Evolutionary conservation across 1,284 basidiomycete species (phyloP).

Genomic region (Boletus smithii): DNA sequence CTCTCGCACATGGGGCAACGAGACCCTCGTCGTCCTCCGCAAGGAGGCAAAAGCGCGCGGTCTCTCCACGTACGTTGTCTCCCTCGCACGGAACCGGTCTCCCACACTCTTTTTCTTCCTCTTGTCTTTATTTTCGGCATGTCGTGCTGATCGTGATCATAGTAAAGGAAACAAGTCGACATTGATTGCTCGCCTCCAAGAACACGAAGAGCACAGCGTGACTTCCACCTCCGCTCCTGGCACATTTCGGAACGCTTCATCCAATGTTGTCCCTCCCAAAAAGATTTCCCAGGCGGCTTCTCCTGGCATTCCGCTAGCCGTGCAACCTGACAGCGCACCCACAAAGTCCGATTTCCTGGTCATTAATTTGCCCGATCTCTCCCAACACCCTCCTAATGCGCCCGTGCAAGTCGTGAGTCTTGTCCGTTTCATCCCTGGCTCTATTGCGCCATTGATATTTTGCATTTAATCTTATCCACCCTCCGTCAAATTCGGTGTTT

Average conservation of each 20-base stretch:
- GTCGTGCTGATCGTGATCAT: constrained; percentile 10
- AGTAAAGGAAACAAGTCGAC: constrained; percentile 61
- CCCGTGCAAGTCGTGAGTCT: constrained; percentile 60
- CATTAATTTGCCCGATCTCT: constrained; percentile 56
- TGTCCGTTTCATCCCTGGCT: too few species aligned
- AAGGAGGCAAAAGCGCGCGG: constrained; percentile 64
- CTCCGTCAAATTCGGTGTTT: too few species aligned
- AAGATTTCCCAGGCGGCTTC: constrained; percentile 29
- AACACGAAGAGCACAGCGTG: constrained; percentile 41
- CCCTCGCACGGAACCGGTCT: too few species aligned
- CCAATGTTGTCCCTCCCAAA: too few species aligned
- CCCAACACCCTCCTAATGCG: constrained; percentile 40
- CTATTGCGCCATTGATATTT: constrained; percentile 3
- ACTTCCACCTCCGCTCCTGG: constrained; percentile 14
- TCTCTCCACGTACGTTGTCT: constrained; percentile 53
- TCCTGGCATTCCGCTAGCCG: constrained; percentile 39
- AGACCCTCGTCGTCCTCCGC: constrained; percentile 58
- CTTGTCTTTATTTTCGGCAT: too few species aligned
- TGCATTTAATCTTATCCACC: background rate
- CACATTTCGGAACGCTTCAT: too few species aligned
- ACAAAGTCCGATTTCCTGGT: constrained; percentile 38
- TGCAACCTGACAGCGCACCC: constrained; percentile 19
- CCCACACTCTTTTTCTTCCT: too few species aligned
- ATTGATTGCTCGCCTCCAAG: constrained; percentile 52
- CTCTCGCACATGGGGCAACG: constrained; percentile 60